These are phyloP conservation scores for Kondoa subrosea DNA, from an alignment of 768 basidiomycete genomes.

Conservation along the genomic window DNA sequence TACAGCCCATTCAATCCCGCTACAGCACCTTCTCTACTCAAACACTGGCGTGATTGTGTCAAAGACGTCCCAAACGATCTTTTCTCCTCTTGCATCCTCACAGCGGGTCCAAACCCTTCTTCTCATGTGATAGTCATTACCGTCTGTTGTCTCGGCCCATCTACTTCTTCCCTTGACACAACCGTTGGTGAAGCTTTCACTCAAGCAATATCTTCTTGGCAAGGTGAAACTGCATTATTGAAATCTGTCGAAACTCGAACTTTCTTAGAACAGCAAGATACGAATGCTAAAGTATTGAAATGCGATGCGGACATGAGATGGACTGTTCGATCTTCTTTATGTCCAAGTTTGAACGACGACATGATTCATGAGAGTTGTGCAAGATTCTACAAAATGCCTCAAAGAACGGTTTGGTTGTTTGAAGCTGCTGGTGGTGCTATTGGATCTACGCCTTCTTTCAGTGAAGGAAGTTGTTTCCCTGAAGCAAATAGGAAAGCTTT, in stretches of 20 bases:
- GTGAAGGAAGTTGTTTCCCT: neutral
- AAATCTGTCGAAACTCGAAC: slow-evolving; percentile 82
- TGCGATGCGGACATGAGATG: neutral
- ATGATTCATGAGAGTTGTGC: neutral
- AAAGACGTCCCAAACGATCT: slow-evolving; percentile 71
- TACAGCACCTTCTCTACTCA: slow-evolving; percentile 73
- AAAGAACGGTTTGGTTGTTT: neutral
- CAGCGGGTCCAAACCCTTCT: slow-evolving; percentile 49
- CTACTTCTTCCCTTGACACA: slow-evolving; percentile 32
- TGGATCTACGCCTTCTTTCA: no score
- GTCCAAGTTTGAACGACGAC: neutral
- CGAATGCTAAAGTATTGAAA: slow-evolving; percentile 62
- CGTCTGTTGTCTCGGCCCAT: slow-evolving; percentile 64
- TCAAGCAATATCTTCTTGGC: slow-evolving; percentile 69
- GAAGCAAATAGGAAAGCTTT: neutral
- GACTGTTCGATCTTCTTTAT: neutral
- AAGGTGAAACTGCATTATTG: slow-evolving; percentile 63
- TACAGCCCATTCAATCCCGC: slow-evolving; percentile 64
- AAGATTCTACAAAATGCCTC: neutral
- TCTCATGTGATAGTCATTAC: slow-evolving; percentile 51
- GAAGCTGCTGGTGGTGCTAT: neutral
- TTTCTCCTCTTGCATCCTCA: slow-evolving; percentile 76
- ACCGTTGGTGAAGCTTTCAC: slow-evolving; percentile 59
- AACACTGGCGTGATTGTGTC: slow-evolving; percentile 81
- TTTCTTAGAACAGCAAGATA: slow-evolving; percentile 77